A percentile compares a stretch with the other conserved stretches of the same genome.
Evolutionary conservation across 208 protist species (phyloP).

Genomic region (Leishmania martiniquensis): DNA sequence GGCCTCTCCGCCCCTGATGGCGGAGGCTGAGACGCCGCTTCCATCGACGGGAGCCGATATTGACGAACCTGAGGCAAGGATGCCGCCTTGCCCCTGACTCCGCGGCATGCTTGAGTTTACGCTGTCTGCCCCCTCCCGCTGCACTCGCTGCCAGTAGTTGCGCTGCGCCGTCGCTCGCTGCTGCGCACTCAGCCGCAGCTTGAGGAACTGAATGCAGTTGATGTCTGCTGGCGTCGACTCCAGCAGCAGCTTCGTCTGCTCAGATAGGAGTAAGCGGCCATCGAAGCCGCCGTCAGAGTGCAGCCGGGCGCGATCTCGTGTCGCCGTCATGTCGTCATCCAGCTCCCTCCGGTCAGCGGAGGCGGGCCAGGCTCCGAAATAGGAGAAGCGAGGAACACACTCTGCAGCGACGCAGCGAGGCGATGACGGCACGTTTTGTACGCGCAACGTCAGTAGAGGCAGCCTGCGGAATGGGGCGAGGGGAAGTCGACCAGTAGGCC

Average conservation of each 20-base stretch:
- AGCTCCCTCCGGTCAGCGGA: not conserved
- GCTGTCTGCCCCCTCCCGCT: slow-evolving; percentile 7
- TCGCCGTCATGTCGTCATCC: not conserved
- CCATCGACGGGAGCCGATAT: no score
- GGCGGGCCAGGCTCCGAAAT: not conserved
- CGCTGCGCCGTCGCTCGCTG: slow-evolving; percentile 67
- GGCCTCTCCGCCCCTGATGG: not conserved
- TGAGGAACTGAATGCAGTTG: slow-evolving; percentile 66
- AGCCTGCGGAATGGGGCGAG: not conserved
- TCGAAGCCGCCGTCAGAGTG: slow-evolving; percentile 36
- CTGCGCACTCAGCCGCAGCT: slow-evolving; percentile 60
- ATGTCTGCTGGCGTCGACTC: slow-evolving; percentile 62
- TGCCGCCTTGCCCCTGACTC: slow-evolving; percentile 2
- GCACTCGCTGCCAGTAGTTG: slow-evolving; percentile 51
- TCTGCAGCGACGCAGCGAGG: not conserved
- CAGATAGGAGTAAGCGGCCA: slow-evolving; percentile 49
- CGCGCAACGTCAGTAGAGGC: no score
- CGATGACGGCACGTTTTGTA: no score
- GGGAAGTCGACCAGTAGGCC: not conserved
- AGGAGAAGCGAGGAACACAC: not conserved
- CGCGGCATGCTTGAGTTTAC: not conserved
- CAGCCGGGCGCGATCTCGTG: not conserved
- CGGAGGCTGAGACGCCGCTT: no score
- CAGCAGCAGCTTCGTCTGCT: slow-evolving; percentile 66
- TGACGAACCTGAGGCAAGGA: not conserved